Percentiles rank a stretch among this genome's conserved stretches.
Conservation (phyloP, 495 filamentous ascomycete species). For the Penicillium flavigenum region DNA sequence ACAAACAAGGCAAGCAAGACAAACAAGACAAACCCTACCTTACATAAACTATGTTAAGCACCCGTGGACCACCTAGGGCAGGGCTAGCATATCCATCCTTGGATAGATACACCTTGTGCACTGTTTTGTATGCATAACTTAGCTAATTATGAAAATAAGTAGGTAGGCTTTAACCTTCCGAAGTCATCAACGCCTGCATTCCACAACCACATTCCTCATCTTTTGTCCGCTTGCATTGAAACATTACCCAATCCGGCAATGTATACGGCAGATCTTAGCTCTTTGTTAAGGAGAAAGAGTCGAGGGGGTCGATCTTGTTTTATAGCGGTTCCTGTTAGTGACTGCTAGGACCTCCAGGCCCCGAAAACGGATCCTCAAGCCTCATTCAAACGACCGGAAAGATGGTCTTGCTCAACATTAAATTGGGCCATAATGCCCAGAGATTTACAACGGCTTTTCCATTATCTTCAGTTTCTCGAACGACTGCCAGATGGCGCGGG, state of each 20-base stretch:
- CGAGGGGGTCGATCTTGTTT: slow-evolving; percentile 14
- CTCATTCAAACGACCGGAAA: slow-evolving; percentile 7
- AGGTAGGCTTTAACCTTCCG: background rate
- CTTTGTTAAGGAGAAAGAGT: background rate
- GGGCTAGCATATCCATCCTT: no score
- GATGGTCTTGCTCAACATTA: slow-evolving; percentile 13
- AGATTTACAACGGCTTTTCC: background rate
- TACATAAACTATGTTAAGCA: no score
- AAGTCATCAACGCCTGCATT: slow-evolving; percentile 10
- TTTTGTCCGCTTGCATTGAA: slow-evolving; percentile 10
- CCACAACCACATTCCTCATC: slow-evolving; percentile 14
- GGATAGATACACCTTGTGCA: background rate
- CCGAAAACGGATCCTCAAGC: slow-evolving; percentile 24
- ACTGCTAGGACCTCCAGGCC: background rate
- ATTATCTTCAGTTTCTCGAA: background rate
- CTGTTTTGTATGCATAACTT: background rate
- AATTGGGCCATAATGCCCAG: slow-evolving; percentile 10
- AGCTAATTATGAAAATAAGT: background rate
- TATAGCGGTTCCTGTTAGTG: slow-evolving; percentile 3
- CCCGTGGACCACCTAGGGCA: no score
- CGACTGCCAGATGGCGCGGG: slow-evolving; percentile 4
- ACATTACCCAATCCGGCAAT: slow-evolving; percentile 9
- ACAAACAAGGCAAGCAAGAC: background rate
- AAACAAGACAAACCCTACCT: background rate
- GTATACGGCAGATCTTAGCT: slow-evolving; percentile 1